Evolutionary conservation across 2,329 filamentous ascomycete genomes (phyloP).

Genomic region (Thelonectria olida): DNA sequence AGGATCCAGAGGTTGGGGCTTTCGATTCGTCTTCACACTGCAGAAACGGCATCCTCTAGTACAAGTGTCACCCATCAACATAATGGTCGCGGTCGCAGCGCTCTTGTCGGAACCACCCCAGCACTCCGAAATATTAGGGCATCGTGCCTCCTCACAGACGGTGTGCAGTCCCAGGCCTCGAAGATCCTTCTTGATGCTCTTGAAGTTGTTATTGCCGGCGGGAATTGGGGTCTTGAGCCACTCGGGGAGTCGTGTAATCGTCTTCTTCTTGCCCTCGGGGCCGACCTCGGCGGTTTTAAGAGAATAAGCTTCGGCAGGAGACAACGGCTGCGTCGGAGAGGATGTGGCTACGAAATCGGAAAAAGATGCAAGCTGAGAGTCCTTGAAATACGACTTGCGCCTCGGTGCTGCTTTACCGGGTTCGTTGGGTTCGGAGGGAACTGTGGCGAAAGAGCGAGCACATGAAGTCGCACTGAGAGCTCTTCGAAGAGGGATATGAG

Average conservation of each 20-base stretch:
- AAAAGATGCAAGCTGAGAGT: constrained; percentile 65
- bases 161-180: constrained; percentile 91
- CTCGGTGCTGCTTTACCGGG: constrained; percentile 34
- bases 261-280: constrained; percentile 68
- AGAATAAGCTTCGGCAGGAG: constrained; percentile 65
- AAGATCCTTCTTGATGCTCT: constrained; percentile 93
- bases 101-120: constrained; percentile 93
- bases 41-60: constrained; percentile 97
- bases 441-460: constrained; percentile 57
- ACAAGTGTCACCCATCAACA: constrained; percentile 99
- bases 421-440: constrained; percentile 48
- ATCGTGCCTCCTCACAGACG: constrained; percentile 96
- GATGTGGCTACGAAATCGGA: constrained; percentile 63
- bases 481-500: constrained; percentile 53
- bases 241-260: constrained; percentile 79
- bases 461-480: constrained; percentile 47
- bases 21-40: constrained; percentile 88
- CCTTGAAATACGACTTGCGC: constrained; percentile 66
- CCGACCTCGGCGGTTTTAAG: constrained; percentile 72
- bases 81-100: constrained; percentile 95
- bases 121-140: constrained; percentile 97
- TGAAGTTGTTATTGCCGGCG: constrained; percentile 81
- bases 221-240: constrained; percentile 99
- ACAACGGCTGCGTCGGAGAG: constrained; percentile 53
- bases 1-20: constrained; percentile 82